Percentiles rank a stretch among this genome's conserved stretches.
These are phyloP conservation scores for Lactarius pseudohatsudake DNA, from an alignment of 768 basidiomycete species.

Conservation along the genomic window DNA sequence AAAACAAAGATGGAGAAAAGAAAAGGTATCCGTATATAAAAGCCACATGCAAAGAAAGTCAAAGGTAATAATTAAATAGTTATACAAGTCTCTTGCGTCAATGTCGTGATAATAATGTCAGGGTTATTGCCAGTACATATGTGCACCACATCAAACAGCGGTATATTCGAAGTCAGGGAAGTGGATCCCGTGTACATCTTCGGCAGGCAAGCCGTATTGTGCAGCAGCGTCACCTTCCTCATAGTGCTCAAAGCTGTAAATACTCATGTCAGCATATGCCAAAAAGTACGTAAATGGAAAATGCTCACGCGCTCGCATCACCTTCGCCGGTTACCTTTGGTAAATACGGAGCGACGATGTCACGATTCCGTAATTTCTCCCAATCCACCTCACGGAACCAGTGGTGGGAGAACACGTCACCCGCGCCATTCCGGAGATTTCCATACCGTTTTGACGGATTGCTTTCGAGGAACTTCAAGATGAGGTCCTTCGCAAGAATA, in stretches of 20 bases:
- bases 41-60: constrained; percentile 1
- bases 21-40: constrained; percentile 18
- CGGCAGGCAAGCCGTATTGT: constrained; percentile 55
- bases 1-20: background rate
- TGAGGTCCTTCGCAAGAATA: constrained; percentile 80
- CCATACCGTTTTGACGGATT: constrained; percentile 89
- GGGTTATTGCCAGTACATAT: background rate
- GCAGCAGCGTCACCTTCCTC: constrained; percentile 68
- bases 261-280: constrained; percentile 1
- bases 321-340: constrained; percentile 92
- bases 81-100: constrained; percentile 26
- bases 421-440: constrained; percentile 83
- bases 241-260: constrained; percentile 68
- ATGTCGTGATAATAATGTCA: constrained; percentile 20
- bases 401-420: constrained; percentile 88
- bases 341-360: constrained; percentile 94
- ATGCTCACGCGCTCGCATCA: constrained; percentile 87
- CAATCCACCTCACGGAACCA: constrained; percentile 97
- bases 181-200: constrained; percentile 61
- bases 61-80: constrained; percentile 9
- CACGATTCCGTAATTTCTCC: constrained; percentile 72
- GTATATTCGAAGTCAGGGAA: constrained; percentile 86
- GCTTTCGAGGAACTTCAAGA: constrained; percentile 84
- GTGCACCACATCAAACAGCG: constrained; percentile 20
- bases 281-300: background rate